Percentiles rank a stretch among this genome's conserved stretches.
These are phyloP conservation scores for Phytophthora constricta DNA, from an alignment of 352 stramenopile genomes.

Conservation along the genomic window DNA sequence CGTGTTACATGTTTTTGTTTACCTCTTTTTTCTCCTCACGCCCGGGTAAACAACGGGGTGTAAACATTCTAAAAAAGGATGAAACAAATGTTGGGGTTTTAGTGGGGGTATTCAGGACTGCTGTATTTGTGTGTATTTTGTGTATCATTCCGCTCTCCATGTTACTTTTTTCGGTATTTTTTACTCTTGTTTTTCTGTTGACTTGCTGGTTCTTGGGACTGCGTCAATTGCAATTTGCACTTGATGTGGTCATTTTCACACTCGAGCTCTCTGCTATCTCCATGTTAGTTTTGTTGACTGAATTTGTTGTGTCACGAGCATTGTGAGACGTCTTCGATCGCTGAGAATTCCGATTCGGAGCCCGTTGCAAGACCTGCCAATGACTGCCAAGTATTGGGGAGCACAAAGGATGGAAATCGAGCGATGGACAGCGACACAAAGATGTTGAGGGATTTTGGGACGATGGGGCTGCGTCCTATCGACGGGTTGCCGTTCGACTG, in stretches of 20 bases:
- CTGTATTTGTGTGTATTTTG: constrained; percentile 13
- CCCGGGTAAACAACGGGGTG: constrained; percentile 18
- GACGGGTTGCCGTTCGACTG: constrained; percentile 45
- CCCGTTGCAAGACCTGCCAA: constrained; percentile 20
- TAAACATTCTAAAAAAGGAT: constrained; percentile 53
- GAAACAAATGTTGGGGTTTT: constrained; percentile 76
- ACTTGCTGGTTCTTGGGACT: constrained; percentile 27
- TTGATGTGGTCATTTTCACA: no score
- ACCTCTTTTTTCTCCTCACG: constrained; percentile 79
- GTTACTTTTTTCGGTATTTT: constrained; percentile 20
- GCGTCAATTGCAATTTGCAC: no score
- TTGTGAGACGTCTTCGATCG: constrained; percentile 7
- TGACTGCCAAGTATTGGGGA: constrained; percentile 24
- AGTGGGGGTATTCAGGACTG: constrained; percentile 39
- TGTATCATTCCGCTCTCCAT: constrained; percentile 19
- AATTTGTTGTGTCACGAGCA: constrained; percentile 2
- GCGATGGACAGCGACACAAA: constrained; percentile 11
- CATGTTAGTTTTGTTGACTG: constrained; percentile 10
- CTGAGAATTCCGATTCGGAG: not conserved
- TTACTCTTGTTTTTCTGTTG: constrained; percentile 10
- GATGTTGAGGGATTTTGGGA: constrained; percentile 1
- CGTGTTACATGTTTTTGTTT: constrained; percentile 69
- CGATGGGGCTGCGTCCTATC: constrained; percentile 14
- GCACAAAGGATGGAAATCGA: constrained; percentile 21
- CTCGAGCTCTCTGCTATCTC: no score